Conservation (phyloP, 441 rosid species). For the Pelargonium citronellum region DNA sequence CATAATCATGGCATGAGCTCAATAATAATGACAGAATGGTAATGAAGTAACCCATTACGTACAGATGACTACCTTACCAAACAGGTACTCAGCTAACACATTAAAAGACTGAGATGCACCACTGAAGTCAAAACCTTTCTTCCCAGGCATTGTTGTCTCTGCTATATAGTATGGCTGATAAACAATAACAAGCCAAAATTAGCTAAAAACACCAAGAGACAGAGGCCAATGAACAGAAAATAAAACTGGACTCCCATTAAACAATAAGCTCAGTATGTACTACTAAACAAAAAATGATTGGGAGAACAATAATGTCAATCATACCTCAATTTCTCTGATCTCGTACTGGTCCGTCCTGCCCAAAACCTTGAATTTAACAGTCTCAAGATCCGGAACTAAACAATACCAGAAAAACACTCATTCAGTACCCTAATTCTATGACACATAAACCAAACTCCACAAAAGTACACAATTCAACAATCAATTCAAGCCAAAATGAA, state of each 20-base stretch:
- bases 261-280: not conserved
- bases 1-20: slow-evolving; percentile 18
- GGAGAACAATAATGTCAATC: not conserved
- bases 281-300: slow-evolving; percentile 2
- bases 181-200: slow-evolving; percentile 17
- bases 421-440: not conserved
- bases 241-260: too few relatives aligned
- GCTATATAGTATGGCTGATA: slow-evolving; percentile 71
- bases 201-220: not conserved
- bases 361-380: slow-evolving; percentile 51
- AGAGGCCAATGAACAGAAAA: too few relatives aligned
- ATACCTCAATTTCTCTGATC: slow-evolving; percentile 78
- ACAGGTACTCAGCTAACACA: slow-evolving; percentile 83
- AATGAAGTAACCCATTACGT: not conserved
- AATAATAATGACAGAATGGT: not conserved
- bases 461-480: not conserved
- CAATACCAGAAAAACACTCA: not conserved
- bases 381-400: slow-evolving; percentile 80
- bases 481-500: not conserved
- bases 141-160: slow-evolving; percentile 77
- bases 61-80: slow-evolving; percentile 67
- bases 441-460: not conserved
- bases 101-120: slow-evolving; percentile 79
- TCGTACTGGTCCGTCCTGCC: slow-evolving; percentile 39
- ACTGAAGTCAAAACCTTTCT: slow-evolving; percentile 59